A percentile compares a stretch with the other conserved stretches of the same genome.
Conservation (phyloP, 202 grass and related monocot genomes). For the Elaeis oleifera region DNA sequence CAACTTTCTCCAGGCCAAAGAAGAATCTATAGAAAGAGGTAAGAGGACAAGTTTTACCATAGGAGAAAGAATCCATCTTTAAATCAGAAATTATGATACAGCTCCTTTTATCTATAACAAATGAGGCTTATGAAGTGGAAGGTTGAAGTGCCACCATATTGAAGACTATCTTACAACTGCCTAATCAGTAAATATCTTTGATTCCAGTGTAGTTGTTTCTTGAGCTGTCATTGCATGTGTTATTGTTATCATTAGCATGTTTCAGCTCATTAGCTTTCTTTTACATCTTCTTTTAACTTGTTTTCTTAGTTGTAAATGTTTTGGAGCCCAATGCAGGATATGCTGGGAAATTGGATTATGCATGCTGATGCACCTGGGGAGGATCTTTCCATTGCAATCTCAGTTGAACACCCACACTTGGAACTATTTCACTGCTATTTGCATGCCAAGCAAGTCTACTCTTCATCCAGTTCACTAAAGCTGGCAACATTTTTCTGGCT, state of each 20-base stretch:
- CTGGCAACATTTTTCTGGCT: slow-evolving; percentile 75
- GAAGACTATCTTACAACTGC: too few relatives aligned
- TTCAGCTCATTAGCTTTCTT: slow-evolving; percentile 1
- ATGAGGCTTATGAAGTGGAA: too few relatives aligned
- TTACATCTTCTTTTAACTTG: slow-evolving; percentile 10
- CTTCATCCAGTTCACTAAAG: slow-evolving; percentile 33
- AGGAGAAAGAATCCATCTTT: too few relatives aligned
- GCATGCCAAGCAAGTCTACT: slow-evolving; percentile 44
- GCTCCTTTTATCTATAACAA: too few relatives aligned
- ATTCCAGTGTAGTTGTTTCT: too few relatives aligned
- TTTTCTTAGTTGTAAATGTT: neutral
- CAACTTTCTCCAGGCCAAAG: too few relatives aligned
- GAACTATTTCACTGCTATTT: slow-evolving; percentile 78
- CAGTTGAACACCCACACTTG: slow-evolving; percentile 71
- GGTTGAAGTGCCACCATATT: too few relatives aligned
- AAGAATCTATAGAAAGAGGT: too few relatives aligned
- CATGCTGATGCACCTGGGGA: slow-evolving; percentile 45
- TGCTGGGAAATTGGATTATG: slow-evolving; percentile 79
- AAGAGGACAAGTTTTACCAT: too few relatives aligned
- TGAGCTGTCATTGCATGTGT: neutral
- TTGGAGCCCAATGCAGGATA: slow-evolving; percentile 55
- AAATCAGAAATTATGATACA: too few relatives aligned
- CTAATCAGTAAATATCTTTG: too few relatives aligned
- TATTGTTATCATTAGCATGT: neutral
- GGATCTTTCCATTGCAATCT: slow-evolving; percentile 59